Base-by-base conservation (phyloP, 305 asterid species). In the Vinca major region DNA sequence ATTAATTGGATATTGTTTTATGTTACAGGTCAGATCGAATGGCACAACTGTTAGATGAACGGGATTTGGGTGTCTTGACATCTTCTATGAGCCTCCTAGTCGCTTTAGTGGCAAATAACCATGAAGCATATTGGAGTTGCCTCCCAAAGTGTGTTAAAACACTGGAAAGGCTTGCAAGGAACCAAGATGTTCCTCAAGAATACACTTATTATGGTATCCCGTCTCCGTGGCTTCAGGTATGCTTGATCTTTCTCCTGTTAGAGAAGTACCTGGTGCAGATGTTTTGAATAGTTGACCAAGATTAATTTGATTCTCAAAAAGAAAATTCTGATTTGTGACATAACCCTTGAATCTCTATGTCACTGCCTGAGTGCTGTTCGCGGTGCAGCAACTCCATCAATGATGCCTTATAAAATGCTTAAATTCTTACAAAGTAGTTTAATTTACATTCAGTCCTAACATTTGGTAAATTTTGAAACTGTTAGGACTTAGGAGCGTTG, bases 161-260 rank as follows among this genome's bases (percentile, higher is more conserved):
- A 74, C 75, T 94, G 83, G 99, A 94, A 86, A 89, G 99, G 81
- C 91, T 94, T 77, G 90, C 95, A 12, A 86, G 95, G 82, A 91
- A 81, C 79, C 99, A 94, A 78, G 99, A 94, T 74, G 77, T 94
- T 78, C 99, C 99, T 64, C 99, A 94, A 83, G 99, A 94, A 77
- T 94, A 94, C 83, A 91, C 98, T 74, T 94, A 94, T 56, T 91
- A 94, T 86, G 99, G 98, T 64, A 91, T 94, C 75, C 98, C 99
- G 73, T 94, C 99, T 73, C 99, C 99, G 48, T 94, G 99, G 99
- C 97, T 94, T 83, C 98, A 94, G 99, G 99, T 93, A 65, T 78
- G 87, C 84, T 78, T 69, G 40, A 52, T 67, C 70, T 66, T 77
- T 51, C 3, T 36, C 58, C 41, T 55, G 52, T 57, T 6, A 60